A percentile compares a stretch with the other conserved stretches of the same genome.
phyloP scores from a whole-genome alignment of 139 green algal genomes.

The Mesotaenium endlicherianum region DNA sequence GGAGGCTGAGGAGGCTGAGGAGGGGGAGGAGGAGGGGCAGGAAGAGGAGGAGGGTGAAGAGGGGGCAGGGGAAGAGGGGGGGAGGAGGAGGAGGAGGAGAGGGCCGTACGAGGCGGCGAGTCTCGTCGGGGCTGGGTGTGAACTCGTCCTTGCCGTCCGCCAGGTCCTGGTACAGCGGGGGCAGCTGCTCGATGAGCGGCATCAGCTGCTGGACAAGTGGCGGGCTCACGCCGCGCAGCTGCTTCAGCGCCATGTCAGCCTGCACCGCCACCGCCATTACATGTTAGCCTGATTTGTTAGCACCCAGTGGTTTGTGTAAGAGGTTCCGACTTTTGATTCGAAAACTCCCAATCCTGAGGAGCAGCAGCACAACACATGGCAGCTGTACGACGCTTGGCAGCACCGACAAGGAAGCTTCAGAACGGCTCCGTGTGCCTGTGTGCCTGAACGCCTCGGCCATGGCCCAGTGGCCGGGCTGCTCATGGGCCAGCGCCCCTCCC shows the following conservation, averaged over 20 bases:
- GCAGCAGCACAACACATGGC: too few species aligned
- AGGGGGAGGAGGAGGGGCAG: background rate
- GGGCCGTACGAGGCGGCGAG: constrained; percentile 58
- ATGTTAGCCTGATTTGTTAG: too few species aligned
- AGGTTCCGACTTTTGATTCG: too few species aligned
- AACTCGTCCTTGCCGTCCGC: constrained; percentile 76
- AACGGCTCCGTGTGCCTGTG: too few species aligned
- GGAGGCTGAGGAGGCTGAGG: background rate
- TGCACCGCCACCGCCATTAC: background rate
- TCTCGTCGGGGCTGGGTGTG: constrained; percentile 74
- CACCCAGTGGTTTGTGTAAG: too few species aligned
- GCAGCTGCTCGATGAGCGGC: constrained; percentile 85
- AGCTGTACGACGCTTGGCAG: too few species aligned
- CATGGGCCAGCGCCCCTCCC: too few species aligned
- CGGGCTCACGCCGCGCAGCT: constrained; percentile 62
- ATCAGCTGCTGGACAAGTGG: constrained; percentile 71
- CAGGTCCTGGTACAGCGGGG: constrained; percentile 81
- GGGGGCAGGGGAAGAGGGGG: background rate
- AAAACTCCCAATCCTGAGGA: too few species aligned
- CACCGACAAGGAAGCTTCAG: too few species aligned
- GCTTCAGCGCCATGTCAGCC: constrained; percentile 28
- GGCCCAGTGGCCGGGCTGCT: too few species aligned
- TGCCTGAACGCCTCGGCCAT: too few species aligned
- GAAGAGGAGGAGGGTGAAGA: background rate
- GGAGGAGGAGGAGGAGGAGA: background rate